Percentiles rank a stretch among this genome's conserved stretches.
Evolutionary conservation across 768 basidiomycete species (phyloP).

Genomic region (Fomitopsis serialis): DNA sequence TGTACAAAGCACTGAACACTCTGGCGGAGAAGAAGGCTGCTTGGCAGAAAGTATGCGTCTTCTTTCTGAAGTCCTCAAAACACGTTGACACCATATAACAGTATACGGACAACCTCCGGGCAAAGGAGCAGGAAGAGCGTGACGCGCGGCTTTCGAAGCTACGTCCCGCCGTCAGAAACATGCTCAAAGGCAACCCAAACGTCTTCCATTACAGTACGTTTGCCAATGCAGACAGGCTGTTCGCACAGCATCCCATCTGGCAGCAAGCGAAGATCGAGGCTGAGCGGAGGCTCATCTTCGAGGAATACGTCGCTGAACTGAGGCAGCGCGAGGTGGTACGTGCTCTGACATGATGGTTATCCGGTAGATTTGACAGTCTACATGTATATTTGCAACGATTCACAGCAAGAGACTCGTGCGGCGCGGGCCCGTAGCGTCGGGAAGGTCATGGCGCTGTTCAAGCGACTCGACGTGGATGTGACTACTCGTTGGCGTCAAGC

Average conservation of each 20-base stretch:
- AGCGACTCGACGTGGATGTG: conserved; percentile 84
- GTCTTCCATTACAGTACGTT: conserved; percentile 93
- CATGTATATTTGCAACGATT: no score
- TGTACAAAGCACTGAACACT: conserved; percentile 91
- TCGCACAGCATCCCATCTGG: conserved; percentile 89
- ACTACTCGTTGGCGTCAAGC: conserved; percentile 91
- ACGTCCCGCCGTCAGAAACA: conserved; percentile 80
- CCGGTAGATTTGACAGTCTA: no score
- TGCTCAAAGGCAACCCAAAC: conserved; percentile 82
- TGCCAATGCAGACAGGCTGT: conserved; percentile 80
- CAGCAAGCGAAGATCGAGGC: conserved; percentile 78
- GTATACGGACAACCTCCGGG: conserved; percentile 75
- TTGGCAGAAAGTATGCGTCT: conserved; percentile 77
- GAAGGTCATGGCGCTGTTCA: conserved; percentile 82
- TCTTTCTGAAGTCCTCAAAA: not conserved
- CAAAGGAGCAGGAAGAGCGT: conserved; percentile 81
- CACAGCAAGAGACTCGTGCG: conserved; percentile 74
- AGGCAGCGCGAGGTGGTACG: conserved; percentile 86
- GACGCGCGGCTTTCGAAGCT: conserved; percentile 80
- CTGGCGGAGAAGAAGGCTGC: conserved; percentile 91
- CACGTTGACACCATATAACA: conserved; percentile 21
- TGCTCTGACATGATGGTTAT: conserved; percentile 15
- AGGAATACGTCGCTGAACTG: conserved; percentile 85
- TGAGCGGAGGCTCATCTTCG: conserved; percentile 84
- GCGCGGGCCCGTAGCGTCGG: conserved; percentile 73